phyloP scores from a whole-genome alignment of 2,329 filamentous ascomycete genomes.

The Talaromyces sp. region DNA sequence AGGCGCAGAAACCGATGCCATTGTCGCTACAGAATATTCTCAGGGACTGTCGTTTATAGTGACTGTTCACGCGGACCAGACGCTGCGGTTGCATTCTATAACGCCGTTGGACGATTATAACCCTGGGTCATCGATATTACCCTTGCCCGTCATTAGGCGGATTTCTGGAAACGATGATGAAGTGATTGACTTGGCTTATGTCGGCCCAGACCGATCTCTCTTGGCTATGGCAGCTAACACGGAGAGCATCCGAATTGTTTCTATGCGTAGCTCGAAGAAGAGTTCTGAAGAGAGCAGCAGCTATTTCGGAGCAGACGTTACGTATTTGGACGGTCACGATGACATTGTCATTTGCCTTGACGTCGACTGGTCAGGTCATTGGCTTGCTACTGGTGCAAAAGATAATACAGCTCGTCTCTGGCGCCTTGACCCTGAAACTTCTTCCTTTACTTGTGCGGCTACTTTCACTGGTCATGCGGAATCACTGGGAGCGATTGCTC shows the following conservation, averaged over 20 bases:
- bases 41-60: conserved; percentile 64
- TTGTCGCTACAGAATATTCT: conserved; percentile 67
- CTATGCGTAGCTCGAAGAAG: conserved; percentile 46
- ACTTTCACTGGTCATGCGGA: conserved; percentile 89
- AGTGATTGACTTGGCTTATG: conserved; percentile 87
- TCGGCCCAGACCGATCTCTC: conserved; percentile 72
- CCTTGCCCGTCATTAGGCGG: conserved; percentile 61
- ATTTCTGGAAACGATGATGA: conserved; percentile 97
- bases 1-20: conserved; percentile 57
- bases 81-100: conserved; percentile 66
- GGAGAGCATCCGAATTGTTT: conserved; percentile 85
- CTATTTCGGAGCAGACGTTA: conserved; percentile 88
- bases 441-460: conserved; percentile 73
- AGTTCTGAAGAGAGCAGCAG: conserved; percentile 27
- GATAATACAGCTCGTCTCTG: conserved; percentile 92
- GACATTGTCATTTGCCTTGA: conserved; percentile 95
- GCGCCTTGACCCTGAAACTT: conserved; percentile 71
- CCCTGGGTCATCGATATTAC: conserved; percentile 45
- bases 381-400: conserved; percentile 93
- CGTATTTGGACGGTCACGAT: conserved; percentile 79
- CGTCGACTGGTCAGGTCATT: conserved; percentile 93
- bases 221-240: conserved; percentile 92
- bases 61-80: conserved; percentile 84
- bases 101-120: conserved; percentile 30
- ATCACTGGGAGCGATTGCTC: conserved; percentile 81